Percentiles rank a stretch among this genome's conserved stretches.
phyloP scores from a whole-genome alignment of 495 filamentous ascomycete genomes.

The Xylaria acuta region DNA sequence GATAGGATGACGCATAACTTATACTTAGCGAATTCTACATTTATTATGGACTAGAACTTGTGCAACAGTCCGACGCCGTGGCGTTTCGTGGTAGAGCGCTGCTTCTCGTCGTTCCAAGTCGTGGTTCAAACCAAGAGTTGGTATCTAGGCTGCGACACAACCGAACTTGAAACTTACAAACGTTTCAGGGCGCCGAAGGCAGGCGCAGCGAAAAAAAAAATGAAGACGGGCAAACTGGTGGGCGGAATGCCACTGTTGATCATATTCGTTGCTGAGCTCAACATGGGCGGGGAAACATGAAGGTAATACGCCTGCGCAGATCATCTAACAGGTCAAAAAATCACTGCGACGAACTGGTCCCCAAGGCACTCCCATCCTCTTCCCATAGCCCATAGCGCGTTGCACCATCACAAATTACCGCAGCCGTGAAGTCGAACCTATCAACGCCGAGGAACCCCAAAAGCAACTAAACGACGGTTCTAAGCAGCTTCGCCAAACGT shows the following conservation, averaged over 20 bases:
- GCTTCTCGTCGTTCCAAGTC: not conserved
- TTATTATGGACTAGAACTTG: not conserved
- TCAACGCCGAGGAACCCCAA: conserved; percentile 27
- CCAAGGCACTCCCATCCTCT: not conserved
- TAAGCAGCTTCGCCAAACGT: conserved; percentile 76
- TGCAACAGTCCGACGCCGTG: not conserved
- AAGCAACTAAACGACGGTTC: conserved; percentile 25
- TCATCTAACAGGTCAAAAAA: conserved; percentile 3
- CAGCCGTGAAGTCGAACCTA: conserved; percentile 26
- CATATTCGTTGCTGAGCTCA: conserved; percentile 18
- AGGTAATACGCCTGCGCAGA: not conserved
- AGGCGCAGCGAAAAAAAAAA: not conserved
- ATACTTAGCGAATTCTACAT: not conserved
- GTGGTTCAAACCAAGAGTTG: too few species aligned
- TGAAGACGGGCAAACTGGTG: conserved; percentile 3
- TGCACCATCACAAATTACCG: conserved; percentile 20
- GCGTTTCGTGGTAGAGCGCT: not conserved
- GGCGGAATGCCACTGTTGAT: conserved; percentile 16
- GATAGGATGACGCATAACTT: not conserved
- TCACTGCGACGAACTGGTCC: not conserved
- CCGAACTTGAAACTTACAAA: not conserved
- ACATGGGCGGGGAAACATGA: not conserved
- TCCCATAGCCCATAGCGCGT: not conserved
- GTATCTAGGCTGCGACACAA: not conserved
- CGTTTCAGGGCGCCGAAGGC: not conserved